Evolutionary conservation across 257 asterid species (phyloP).

Genomic region (Capsicum pubescens): DNA sequence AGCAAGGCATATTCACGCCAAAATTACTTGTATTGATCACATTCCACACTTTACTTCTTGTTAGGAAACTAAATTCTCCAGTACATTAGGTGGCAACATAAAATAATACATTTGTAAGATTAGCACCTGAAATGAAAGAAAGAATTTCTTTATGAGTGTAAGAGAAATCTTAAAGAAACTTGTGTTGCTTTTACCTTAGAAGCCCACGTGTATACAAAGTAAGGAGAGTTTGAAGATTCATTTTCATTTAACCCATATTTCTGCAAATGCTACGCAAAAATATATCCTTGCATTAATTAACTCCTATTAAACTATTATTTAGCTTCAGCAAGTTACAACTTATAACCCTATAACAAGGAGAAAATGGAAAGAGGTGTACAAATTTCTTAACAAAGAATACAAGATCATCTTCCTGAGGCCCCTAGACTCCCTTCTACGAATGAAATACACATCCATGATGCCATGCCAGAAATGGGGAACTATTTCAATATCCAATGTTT

Average conservation of each 20-base stretch:
- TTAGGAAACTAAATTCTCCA: too few species aligned
- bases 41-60: too few species aligned
- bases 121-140: conserved; percentile 8
- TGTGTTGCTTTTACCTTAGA: conserved; percentile 74
- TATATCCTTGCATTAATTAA: background rate
- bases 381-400: conserved; percentile 77
- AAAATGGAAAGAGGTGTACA: conserved; percentile 43
- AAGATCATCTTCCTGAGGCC: conserved; percentile 91
- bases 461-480: conserved; percentile 82
- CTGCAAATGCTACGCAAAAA: conserved; percentile 47
- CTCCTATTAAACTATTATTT: background rate
- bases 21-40: too few species aligned
- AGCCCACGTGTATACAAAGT: conserved; percentile 99
- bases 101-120: background rate
- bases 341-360: background rate
- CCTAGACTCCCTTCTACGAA: conserved; percentile 67
- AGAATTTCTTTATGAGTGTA: background rate
- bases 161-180: conserved; percentile 20
- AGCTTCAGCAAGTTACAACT: background rate
- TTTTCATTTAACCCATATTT: conserved; percentile 49
- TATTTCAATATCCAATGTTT: conserved; percentile 63
- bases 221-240: conserved; percentile 66
- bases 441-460: conserved; percentile 71
- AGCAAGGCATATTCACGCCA: too few species aligned
- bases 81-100: too few species aligned